phyloP scores from a whole-genome alignment of 345 rosid species.

The Populus simonii region DNA sequence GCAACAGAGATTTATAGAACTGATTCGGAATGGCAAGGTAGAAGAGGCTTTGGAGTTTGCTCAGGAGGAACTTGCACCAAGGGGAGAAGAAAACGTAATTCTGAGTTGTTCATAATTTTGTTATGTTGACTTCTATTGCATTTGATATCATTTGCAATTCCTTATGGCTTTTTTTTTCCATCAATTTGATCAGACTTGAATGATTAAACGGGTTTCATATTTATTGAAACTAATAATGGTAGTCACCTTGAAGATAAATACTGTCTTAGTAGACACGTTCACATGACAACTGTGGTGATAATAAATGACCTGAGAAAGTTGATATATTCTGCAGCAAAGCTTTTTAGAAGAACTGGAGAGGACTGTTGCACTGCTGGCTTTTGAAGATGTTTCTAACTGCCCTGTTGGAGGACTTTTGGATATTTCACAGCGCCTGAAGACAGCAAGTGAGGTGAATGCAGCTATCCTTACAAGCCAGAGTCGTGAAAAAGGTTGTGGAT shows the following conservation, averaged over 20 bases:
- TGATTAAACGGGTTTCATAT: neutral
- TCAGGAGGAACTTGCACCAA: slow-evolving; percentile 98
- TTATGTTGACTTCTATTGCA: neutral
- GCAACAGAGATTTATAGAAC: slow-evolving; percentile 93
- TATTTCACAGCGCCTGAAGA: slow-evolving; percentile 87
- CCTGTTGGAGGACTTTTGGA: slow-evolving; percentile 88
- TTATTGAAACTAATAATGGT: neutral
- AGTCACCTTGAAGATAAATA: neutral
- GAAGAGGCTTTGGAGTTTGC: slow-evolving; percentile 98
- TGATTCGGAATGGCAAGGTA: slow-evolving; percentile 84
- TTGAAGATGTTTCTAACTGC: slow-evolving; percentile 81
- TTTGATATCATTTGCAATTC: neutral
- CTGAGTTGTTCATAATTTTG: neutral
- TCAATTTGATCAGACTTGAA: neutral
- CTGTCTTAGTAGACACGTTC: neutral
- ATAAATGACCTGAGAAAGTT: neutral
- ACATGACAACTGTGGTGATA: neutral
- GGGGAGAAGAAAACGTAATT: slow-evolving; percentile 83
- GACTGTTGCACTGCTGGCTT: slow-evolving; percentile 85
- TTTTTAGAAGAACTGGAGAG: slow-evolving; percentile 94
- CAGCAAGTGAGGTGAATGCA: slow-evolving; percentile 95
- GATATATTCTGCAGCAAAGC: slow-evolving; percentile 42
- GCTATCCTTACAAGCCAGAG: slow-evolving; percentile 98
- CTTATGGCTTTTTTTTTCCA: neutral
- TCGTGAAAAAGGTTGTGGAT: slow-evolving; percentile 79